Conservation (phyloP, 176 grass and related monocot species). For the Hsuehochloa calcarea region DNA sequence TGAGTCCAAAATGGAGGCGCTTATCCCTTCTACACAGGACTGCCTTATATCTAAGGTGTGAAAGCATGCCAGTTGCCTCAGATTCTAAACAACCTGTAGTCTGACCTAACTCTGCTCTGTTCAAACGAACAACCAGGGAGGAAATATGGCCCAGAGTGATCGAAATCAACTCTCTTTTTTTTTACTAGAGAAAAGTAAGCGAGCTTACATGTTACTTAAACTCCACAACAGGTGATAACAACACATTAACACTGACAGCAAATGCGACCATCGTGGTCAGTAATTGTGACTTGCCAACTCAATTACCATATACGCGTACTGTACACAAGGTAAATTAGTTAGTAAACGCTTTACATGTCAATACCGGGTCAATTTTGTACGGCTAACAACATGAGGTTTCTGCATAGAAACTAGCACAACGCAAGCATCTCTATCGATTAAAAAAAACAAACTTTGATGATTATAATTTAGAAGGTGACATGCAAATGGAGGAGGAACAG, state of each 20-base stretch:
- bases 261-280: background rate
- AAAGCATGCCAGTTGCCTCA: background rate
- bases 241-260: background rate
- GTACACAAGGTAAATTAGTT: background rate
- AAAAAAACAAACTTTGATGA: background rate
- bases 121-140: slow-evolving; percentile 11
- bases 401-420: background rate
- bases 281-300: slow-evolving; percentile 12
- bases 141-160: slow-evolving; percentile 11
- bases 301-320: background rate
- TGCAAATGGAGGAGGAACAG: background rate
- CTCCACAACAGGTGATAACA: background rate
- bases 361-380: background rate
- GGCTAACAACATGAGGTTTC: slow-evolving; percentile 4
- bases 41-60: slow-evolving; percentile 14
- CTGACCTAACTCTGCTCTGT: slow-evolving; percentile 16
- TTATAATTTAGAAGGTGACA: background rate
- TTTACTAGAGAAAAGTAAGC: slow-evolving; percentile 38
- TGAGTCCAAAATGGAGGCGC: slow-evolving; percentile 9
- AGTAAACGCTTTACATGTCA: background rate
- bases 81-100: slow-evolving; percentile 29
- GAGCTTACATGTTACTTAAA: slow-evolving; percentile 14
- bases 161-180: slow-evolving; percentile 22
- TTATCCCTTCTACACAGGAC: background rate
- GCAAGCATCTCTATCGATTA: slow-evolving; percentile 7